Evolutionary conservation across 495 filamentous ascomycete species (phyloP), one percentile per base, ranked within the genome.

Genomic region (Cairneyella variabilis): DNA sequence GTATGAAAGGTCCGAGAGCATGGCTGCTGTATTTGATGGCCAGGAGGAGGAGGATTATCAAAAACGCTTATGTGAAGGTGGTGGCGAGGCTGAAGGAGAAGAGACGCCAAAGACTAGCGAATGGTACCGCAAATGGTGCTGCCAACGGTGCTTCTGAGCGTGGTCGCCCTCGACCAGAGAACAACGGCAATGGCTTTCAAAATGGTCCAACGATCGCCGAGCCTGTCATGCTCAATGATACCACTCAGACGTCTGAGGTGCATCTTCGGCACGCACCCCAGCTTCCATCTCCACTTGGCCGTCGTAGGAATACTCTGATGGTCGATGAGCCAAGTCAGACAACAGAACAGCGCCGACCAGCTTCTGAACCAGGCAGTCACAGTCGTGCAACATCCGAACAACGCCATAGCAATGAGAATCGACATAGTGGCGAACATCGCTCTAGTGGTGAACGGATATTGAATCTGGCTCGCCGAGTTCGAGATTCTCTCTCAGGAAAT

Each of bases 21-120:
- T 57, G 53, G 53, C 17, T 57, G 16, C 28, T 57, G 7, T 61
- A 53, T 51, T 41, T 61, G 38, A 54, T 61, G 53, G 58, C 53
- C 9, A 53, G 54, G 28, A 10, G 54, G 39, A 53, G 45, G 16
- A 53, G 58, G 12, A 61, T 61, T 27, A 34, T 61, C n/a, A 53
- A 54, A 22, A 21, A 49, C 17, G 53, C 48, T 17, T 25, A 44
- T 0, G 27, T 27, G n/a, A 49, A 40, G 30, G 45, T 61, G 0
- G 3, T 50, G 2, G 20, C 27, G 22, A 17, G 43, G 11, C 28
- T 61, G 43, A 32, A 25, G 17, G 49, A 57, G 36, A 61, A 61
- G 53, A 52, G 53, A 34, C 20, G 18, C 1, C 10, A 16, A n/a
- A 51, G 44, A 27, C 16, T 46, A 25, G 53, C 21, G 34, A 41